Conservation (phyloP, 305 asterid species). For the Solanum hybrid region DNA sequence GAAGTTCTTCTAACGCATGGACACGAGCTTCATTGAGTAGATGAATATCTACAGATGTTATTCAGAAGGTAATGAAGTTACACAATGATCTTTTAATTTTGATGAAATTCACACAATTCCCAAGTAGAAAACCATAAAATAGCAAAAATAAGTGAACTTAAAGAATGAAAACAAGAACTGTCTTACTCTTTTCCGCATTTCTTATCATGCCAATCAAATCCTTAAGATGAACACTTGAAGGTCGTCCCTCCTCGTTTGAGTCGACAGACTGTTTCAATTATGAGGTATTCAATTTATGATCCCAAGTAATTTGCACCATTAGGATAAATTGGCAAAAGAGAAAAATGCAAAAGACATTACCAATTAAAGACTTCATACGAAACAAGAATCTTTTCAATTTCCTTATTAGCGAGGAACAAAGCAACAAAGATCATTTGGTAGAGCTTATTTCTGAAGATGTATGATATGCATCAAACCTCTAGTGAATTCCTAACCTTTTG, state of each 20-base stretch:
- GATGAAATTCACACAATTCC: not conserved
- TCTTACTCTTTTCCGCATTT: conserved; percentile 78
- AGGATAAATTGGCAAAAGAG: not conserved
- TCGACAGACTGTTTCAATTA: conserved; percentile 43
- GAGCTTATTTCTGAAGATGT: not conserved
- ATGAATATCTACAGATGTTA: conserved; percentile 50
- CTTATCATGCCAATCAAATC: conserved; percentile 83
- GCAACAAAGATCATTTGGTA: not conserved
- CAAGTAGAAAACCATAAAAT: not conserved
- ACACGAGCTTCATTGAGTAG: conserved; percentile 83
- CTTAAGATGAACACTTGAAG: conserved; percentile 41
- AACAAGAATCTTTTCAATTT: conserved; percentile 2
- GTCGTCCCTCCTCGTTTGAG: conserved; percentile 39
- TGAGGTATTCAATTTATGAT: conserved; percentile 22
- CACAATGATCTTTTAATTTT: not conserved
- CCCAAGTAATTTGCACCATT: conserved; percentile 8
- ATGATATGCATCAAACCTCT: not conserved
- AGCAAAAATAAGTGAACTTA: conserved; percentile 5
- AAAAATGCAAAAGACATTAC: not conserved
- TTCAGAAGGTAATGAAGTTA: not conserved
- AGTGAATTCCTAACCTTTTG: not conserved
- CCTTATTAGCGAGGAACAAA: not conserved
- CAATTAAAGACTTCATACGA: not conserved
- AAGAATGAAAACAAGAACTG: conserved; percentile 5
- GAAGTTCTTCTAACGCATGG: conserved; percentile 69